Evolutionary conservation across 1,284 basidiomycete species (phyloP), one percentile per base, ranked within the genome.

Genomic region (Takashimella koratensis): DNA sequence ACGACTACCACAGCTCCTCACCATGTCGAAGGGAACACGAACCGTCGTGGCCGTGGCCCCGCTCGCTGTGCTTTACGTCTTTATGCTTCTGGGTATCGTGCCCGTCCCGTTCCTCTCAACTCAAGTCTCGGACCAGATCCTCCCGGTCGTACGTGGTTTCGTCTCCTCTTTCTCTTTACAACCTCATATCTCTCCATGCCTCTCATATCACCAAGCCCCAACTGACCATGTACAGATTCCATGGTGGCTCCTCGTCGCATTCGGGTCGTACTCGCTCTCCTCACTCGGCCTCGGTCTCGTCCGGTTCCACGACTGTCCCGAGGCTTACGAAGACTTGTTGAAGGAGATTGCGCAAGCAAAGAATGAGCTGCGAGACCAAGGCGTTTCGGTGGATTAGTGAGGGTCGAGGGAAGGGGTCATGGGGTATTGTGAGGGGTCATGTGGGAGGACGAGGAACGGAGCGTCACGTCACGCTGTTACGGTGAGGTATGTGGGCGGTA

Each of bases 241-340:
- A 2, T 89, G 85, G 84, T 88, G 86, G 86, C 67, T 87, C 20
- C 79, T 88, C 21, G 85, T 88, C 2, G 76, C 84, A 2, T 87
- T 87, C 57, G 86, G 87, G 8, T 81, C 86, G 1, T 88, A 87
- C 67, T 86, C 85, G 4, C 80, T 88, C 19, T 81, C 81, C 70
- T 85, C 83, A 2, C 79, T 89, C 27, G 87, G 87, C 10, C 82
- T 83, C 79, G 86, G 86, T 1, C 66, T 89, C 42, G 79, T 84
- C 53, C 84, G 83, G 5, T 86, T 88, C 66, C 77, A 82, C 65
- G 86, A 88, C 62, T 86, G 85, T 64, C 84, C 85, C 39, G 86
- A 87, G 57, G 86, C 87, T n/a, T 86, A 88, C 63, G 77, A 81
- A 22, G 84, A 85, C 64, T 73, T 88, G 30, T 76, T 88, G 57